phyloP scores from a whole-genome alignment of 106 monocot genomes.

The Dioscorea alata region DNA sequence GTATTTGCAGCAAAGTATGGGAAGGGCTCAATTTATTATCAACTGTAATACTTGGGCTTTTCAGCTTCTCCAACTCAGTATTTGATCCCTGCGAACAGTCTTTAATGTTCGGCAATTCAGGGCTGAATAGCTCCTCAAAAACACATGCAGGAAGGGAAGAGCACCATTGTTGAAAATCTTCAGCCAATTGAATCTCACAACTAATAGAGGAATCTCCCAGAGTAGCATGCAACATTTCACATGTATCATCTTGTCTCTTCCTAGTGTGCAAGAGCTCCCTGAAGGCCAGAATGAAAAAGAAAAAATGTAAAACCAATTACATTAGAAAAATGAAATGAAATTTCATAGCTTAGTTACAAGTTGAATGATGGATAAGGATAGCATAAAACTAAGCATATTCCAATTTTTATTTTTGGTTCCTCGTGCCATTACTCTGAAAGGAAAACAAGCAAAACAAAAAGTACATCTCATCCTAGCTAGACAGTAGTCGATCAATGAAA shows the following conservation, averaged over 20 bases:
- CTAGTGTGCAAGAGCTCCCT: constrained; percentile 80
- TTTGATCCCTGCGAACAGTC: constrained; percentile 22
- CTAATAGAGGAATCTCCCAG: constrained; percentile 56
- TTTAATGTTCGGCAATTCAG: constrained; percentile 40
- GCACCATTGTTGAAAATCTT: constrained; percentile 58
- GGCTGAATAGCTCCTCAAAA: constrained; percentile 46
- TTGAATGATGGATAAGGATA: too few relatives aligned
- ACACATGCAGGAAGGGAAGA: constrained; percentile 57
- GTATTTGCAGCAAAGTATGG: constrained; percentile 77
- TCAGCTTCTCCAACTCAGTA: constrained; percentile 50
- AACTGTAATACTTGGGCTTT: constrained; percentile 39
- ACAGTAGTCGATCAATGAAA: too few relatives aligned
- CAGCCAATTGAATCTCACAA: constrained; percentile 59
- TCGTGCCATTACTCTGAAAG: too few relatives aligned
- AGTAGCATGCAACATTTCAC: constrained; percentile 35
- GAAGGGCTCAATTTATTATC: constrained; percentile 80
- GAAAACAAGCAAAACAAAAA: too few relatives aligned
- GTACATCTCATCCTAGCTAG: too few relatives aligned
- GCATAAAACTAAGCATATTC: too few relatives aligned
- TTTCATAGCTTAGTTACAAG: too few relatives aligned
- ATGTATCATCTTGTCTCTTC: constrained; percentile 71
- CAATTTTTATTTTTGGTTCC: too few relatives aligned
- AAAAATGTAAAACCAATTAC: not conserved
- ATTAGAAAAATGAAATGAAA: not conserved
- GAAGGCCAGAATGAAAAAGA: not conserved